These are phyloP conservation scores for Syzygium malaccense DNA, from an alignment of 441 rosid species.

Conservation along the genomic window DNA sequence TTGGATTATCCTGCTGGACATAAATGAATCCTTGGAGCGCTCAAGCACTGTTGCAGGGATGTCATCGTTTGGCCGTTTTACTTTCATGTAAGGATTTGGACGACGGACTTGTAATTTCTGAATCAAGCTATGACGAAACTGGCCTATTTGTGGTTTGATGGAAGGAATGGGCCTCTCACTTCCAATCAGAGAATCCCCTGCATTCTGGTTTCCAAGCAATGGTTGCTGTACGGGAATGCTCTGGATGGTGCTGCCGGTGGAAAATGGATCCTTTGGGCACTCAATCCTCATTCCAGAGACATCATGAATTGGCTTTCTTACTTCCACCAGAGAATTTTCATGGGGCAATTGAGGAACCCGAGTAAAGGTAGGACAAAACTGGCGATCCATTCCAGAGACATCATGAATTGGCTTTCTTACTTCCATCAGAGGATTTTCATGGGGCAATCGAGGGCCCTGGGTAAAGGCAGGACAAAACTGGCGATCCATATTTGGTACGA, in stretches of 20 bases:
- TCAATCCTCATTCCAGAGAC: background rate
- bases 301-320: slow-evolving; percentile 4
- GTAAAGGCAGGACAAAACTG: slow-evolving; percentile 2
- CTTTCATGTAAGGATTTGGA: background rate
- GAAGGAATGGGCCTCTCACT: background rate
- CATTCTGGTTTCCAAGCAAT: background rate
- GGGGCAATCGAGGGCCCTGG: background rate
- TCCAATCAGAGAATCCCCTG: background rate
- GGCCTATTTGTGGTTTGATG: background rate
- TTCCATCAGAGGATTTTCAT: slow-evolving; percentile 9
- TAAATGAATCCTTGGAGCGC: background rate
- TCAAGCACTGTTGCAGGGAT: background rate
- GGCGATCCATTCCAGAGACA: background rate
- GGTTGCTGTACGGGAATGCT: background rate
- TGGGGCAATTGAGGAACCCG: background rate
- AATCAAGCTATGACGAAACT: background rate
- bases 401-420: slow-evolving; percentile 5
- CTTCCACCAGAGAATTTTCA: slow-evolving; percentile 9
- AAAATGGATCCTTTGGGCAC: background rate
- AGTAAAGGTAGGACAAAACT: slow-evolving; percentile 1
- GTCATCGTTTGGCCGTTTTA: background rate
- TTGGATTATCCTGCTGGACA: background rate
- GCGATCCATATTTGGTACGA: slow-evolving; percentile 4
- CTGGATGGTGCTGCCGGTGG: background rate
- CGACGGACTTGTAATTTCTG: background rate